Percentiles rank a stretch among this genome's conserved stretches.
These are phyloP conservation scores for Leucaena leucocephala DNA, from an alignment of 306 rosid genomes.

Conservation along the genomic window DNA sequence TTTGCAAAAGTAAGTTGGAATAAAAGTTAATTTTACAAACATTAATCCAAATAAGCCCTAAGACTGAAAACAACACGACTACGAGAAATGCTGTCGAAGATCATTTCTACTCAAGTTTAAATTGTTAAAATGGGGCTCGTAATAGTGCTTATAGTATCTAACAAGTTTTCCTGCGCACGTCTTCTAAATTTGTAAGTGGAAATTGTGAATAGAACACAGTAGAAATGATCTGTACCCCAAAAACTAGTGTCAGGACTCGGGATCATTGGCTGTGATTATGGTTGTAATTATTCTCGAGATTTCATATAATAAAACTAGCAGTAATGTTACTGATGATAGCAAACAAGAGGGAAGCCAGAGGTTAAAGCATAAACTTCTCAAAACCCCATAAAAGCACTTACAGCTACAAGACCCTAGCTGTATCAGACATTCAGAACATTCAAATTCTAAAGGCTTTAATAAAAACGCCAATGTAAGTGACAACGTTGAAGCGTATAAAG, in stretches of 20 bases:
- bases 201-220: neutral
- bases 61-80: neutral
- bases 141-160: neutral
- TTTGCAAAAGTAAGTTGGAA: too few species aligned
- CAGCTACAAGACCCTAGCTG: neutral
- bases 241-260: neutral
- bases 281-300: neutral
- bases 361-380: neutral
- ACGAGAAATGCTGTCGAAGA: neutral
- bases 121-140: neutral
- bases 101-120: neutral
- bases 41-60: too few species aligned
- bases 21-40: too few species aligned
- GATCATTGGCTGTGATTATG: neutral
- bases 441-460: neutral
- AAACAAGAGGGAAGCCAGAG: neutral
- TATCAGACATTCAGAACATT: neutral
- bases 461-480: neutral
- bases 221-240: neutral
- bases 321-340: neutral
- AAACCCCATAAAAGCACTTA: neutral
- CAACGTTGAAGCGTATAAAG: conserved; percentile 7
- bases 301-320: neutral
- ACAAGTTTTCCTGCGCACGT: neutral
- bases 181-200: neutral